Evolutionary conservation across 768 basidiomycete genomes (phyloP).

Genomic region (Naganishia friedmannii): DNA sequence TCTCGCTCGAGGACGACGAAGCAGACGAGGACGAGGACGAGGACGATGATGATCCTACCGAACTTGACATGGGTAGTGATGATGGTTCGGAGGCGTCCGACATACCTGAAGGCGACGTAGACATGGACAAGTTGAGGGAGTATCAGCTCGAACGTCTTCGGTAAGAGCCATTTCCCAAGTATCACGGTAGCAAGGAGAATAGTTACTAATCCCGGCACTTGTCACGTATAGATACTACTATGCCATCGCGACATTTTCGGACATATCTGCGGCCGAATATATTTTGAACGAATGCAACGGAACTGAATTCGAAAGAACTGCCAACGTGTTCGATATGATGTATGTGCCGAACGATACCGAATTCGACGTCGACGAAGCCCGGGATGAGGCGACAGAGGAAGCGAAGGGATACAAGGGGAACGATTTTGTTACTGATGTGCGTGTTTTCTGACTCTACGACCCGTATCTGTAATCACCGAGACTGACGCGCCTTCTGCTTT

Average conservation of each 20-base stretch:
- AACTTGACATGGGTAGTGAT: slow-evolving; percentile 38
- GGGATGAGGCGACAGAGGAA: slow-evolving; percentile 79
- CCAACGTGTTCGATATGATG: slow-evolving; percentile 91
- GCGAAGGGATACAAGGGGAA: slow-evolving; percentile 66
- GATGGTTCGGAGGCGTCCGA: slow-evolving; percentile 52
- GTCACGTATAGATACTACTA: slow-evolving; percentile 75
- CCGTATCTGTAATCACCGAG: neutral
- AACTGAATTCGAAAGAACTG: slow-evolving; percentile 92
- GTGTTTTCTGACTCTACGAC: slow-evolving; percentile 41
- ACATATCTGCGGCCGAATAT: slow-evolving; percentile 69
- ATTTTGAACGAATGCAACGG: slow-evolving; percentile 84
- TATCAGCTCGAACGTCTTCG: slow-evolving; percentile 91
- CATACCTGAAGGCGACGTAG: slow-evolving; percentile 61
- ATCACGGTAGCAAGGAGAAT: neutral
- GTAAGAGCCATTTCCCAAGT: slow-evolving; percentile 55
- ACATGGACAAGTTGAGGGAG: slow-evolving; percentile 78
- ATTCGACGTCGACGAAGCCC: slow-evolving; percentile 67
- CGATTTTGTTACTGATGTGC: slow-evolving; percentile 88
- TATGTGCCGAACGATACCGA: slow-evolving; percentile 86
- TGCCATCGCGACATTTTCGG: slow-evolving; percentile 85
- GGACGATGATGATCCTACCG: slow-evolving; percentile 35
- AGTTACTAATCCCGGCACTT: neutral
- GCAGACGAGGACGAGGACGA: slow-evolving; percentile 35
- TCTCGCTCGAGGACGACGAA: slow-evolving; percentile 31
- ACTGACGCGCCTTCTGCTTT: neutral